These are phyloP conservation scores for Ganoderma lucidum DNA, from an alignment of 1,284 basidiomycete species.

Conservation along the genomic window DNA sequence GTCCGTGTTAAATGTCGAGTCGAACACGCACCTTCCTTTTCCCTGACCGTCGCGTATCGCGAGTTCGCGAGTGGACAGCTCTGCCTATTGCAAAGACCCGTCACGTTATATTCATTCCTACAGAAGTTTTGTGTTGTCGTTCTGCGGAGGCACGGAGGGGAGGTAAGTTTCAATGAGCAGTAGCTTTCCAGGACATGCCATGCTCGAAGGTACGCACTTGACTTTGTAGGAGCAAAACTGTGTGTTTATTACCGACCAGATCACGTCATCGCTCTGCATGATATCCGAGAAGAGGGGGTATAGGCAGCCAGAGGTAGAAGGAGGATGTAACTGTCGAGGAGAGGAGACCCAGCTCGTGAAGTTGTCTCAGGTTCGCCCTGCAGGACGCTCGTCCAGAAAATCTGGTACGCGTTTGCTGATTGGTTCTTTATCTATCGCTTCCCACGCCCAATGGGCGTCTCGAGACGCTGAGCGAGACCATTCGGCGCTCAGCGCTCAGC, in stretches of 20 bases:
- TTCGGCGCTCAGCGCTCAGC: too few species aligned
- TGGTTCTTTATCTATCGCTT: constrained; percentile 18
- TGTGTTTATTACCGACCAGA: constrained; percentile 93
- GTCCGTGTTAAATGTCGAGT: not conserved
- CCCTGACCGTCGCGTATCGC: constrained; percentile 95
- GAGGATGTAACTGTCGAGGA: not conserved
- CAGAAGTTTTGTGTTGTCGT: constrained; percentile 97
- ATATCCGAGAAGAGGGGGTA: constrained; percentile 3
- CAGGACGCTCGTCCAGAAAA: constrained; percentile 28
- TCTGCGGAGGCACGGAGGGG: constrained; percentile 50
- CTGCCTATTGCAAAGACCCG: constrained; percentile 96
- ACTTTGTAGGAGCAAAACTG: constrained; percentile 99
- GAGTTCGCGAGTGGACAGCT: constrained; percentile 98
- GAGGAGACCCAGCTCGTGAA: not conserved
- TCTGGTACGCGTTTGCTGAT: constrained; percentile 31
- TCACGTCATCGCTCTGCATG: constrained; percentile 95
- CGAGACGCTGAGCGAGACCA: not conserved
- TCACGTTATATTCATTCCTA: constrained; percentile 98
- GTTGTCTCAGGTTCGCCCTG: not conserved
- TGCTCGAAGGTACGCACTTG: constrained; percentile 69
- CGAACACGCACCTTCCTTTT: constrained; percentile 81
- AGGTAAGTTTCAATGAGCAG: not conserved
- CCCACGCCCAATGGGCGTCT: constrained; percentile 21
- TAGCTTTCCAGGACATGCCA: not conserved
- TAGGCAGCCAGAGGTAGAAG: constrained; percentile 2